Conservation (phyloP, 495 filamentous ascomycete species). For the Daldinia bambusicola region DNA sequence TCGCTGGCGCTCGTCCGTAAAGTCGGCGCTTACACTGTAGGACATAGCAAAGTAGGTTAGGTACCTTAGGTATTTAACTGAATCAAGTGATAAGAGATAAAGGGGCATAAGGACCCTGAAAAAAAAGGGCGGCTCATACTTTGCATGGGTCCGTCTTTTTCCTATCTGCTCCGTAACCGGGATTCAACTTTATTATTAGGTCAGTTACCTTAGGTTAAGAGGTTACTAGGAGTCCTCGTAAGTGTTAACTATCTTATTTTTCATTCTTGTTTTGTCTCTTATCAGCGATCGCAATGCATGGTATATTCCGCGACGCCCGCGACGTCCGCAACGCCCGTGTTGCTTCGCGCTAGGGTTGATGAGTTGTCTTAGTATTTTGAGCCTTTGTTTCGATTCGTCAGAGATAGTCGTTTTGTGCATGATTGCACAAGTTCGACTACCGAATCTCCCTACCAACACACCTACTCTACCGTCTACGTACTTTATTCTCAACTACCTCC, state of each 20-base stretch:
- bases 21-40: slow-evolving; percentile 24
- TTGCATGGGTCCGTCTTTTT: slow-evolving; percentile 15
- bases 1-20: slow-evolving; percentile 18
- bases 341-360: slow-evolving; percentile 13
- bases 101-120: slow-evolving; percentile 5
- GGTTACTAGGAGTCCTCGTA: too few species aligned
- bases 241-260: too few species aligned
- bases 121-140: slow-evolving; percentile 33
- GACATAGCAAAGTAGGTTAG: slow-evolving; percentile 11
- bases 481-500: slow-evolving; percentile 1
- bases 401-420: slow-evolving; percentile 30
- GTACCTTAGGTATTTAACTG: too few species aligned
- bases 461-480: background rate
- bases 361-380: slow-evolving; percentile 7
- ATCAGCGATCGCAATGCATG: slow-evolving; percentile 31
- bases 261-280: slow-evolving; percentile 21
- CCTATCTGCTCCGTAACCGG: slow-evolving; percentile 42
- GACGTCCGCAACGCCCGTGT: background rate
- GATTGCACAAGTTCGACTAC: slow-evolving; percentile 2
- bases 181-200: background rate
- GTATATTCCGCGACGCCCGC: slow-evolving; percentile 1
- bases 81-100: slow-evolving; percentile 1
- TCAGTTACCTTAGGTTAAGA: background rate
- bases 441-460: slow-evolving; percentile 1
- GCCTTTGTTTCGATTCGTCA: slow-evolving; percentile 31